A percentile compares a stretch with the other conserved stretches of the same genome.
Conservation (phyloP, 345 rosid species). For the Heritiera littoralis region DNA sequence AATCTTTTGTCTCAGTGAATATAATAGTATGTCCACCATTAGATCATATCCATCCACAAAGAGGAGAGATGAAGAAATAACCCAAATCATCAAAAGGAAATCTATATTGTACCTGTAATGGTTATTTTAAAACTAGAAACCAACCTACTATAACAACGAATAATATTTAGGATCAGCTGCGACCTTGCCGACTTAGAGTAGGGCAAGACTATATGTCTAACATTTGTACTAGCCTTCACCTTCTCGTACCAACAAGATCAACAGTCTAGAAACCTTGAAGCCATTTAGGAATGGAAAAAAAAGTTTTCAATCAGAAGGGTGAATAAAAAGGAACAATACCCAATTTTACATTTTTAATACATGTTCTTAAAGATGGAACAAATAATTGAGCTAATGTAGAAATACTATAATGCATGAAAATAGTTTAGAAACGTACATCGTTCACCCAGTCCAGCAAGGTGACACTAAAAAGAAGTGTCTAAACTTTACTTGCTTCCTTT, state of each 20-base stretch:
- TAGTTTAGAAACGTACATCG: conserved; percentile 48
- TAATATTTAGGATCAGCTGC: conserved; percentile 85
- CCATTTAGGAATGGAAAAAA: conserved; percentile 49
- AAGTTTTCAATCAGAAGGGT: conserved; percentile 17
- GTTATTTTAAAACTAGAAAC: background rate
- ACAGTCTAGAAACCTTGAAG: conserved; percentile 80
- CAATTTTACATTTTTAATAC: background rate
- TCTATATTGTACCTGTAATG: background rate
- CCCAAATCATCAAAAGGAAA: background rate
- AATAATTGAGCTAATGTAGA: background rate
- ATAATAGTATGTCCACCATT: conserved; percentile 95
- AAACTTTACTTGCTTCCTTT: conserved; percentile 76
- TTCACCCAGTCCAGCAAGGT: conserved; percentile 92
- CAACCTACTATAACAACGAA: conserved; percentile 90
- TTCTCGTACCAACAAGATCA: conserved; percentile 97
- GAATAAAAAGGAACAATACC: background rate
- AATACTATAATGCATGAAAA: background rate
- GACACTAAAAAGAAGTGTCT: conserved; percentile 99
- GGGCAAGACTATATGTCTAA: conserved; percentile 84
- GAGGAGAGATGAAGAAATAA: background rate
- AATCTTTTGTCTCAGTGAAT: conserved; percentile 83
- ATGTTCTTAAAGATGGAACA: background rate
- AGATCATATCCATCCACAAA: conserved; percentile 25
- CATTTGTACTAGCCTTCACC: conserved; percentile 94
- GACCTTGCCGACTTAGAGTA: conserved; percentile 71